Percentiles rank a stretch among this genome's conserved stretches.
Evolutionary conservation across 345 rosid genomes (phyloP).

Genomic region (Syzygium oleosum): DNA sequence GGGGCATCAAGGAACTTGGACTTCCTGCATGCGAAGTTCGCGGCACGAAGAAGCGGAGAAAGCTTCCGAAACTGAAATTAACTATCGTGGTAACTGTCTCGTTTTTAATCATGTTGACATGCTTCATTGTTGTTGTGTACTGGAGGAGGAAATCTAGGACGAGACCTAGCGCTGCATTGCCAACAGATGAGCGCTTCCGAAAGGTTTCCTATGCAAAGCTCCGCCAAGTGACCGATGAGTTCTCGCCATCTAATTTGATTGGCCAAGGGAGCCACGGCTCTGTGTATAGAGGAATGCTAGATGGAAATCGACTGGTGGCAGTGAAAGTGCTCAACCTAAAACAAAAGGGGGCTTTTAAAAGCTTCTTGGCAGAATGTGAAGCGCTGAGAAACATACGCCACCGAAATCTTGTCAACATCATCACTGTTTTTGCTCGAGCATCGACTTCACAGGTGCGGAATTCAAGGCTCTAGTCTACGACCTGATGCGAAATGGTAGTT

Average conservation of each 20-base stretch:
- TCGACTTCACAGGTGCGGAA: no score
- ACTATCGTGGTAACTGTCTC: no score
- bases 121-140: not conserved
- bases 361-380: not conserved
- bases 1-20: not conserved
- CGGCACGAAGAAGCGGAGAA: fast-evolving
- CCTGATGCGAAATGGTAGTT: no score
- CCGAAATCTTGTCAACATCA: no score
- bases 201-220: not conserved
- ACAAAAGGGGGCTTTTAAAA: not conserved
- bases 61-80: not conserved
- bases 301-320: no score
- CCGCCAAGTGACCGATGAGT: not conserved
- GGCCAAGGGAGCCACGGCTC: not conserved
- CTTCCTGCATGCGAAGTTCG: fast-evolving
- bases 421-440: no score
- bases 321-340: not conserved
- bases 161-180: fast-evolving
- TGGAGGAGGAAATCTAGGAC: not conserved
- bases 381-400: no score
- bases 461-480: no score
- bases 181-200: not conserved
- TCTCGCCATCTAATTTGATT: not conserved
- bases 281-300: not conserved
- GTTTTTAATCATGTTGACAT: not conserved